Conservation (phyloP, 306 rosid species). For the Trifolium dubium region DNA sequence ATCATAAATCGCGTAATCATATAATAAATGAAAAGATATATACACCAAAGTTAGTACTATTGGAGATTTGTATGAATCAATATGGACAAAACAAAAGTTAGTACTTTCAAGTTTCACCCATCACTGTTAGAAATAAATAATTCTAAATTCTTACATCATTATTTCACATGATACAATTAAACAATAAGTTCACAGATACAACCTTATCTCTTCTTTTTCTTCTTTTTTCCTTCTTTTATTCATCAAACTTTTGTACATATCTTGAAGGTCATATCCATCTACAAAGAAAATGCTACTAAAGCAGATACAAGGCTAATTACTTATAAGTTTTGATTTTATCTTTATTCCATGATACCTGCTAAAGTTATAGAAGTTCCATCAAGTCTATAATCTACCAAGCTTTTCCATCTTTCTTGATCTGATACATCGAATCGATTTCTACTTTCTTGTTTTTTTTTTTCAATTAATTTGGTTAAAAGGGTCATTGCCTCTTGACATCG, state of each 20-base stretch:
- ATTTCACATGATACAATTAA: not conserved
- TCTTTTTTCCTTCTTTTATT: conserved; percentile 47
- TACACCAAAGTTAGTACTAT: not conserved
- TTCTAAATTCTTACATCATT: conserved; percentile 18
- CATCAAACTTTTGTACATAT: conserved; percentile 72
- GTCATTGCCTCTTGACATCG: conserved; percentile 57
- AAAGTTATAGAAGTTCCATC: conserved; percentile 29
- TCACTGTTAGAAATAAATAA: not conserved
- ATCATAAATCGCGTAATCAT: too few species aligned
- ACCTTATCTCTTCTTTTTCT: conserved; percentile 2
- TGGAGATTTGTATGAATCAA: conserved; percentile 1
- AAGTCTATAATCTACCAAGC: conserved; percentile 30
- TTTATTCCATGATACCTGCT: conserved; percentile 51
- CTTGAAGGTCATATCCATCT: conserved; percentile 43
- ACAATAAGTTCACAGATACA: conserved; percentile 37
- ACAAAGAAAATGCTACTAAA: conserved; percentile 51
- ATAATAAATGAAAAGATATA: not conserved
- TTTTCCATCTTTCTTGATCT: conserved; percentile 42
- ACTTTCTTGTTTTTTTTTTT: conserved; percentile 32
- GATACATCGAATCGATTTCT: conserved; percentile 50
- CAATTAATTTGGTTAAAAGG: conserved; percentile 34
- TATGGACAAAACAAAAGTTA: not conserved
- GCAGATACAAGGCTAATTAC: conserved; percentile 40
- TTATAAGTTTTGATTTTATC: not conserved
- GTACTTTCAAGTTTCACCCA: conserved; percentile 2